These are phyloP conservation scores for Juncus effusus DNA, from an alignment of 176 grass and related monocot species.

Conservation along the genomic window DNA sequence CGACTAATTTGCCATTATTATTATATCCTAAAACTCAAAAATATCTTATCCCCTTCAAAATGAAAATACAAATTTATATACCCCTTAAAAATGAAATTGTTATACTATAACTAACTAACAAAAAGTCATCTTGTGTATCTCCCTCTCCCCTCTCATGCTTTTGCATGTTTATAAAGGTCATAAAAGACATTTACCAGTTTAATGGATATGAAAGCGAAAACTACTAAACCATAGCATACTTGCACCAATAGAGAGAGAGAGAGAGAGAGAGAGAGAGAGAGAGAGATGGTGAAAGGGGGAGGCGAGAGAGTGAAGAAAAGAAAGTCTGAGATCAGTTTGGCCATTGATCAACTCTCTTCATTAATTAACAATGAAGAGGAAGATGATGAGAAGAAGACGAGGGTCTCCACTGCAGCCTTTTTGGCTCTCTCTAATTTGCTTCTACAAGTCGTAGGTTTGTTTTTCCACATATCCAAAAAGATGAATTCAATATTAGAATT, in stretches of 20 bases:
- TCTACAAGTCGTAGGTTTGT: constrained; percentile 56
- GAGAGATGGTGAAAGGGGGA: constrained; percentile 11
- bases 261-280: constrained; percentile 13
- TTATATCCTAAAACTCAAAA: no score
- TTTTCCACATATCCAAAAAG: no score
- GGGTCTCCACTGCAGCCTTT: constrained; percentile 49
- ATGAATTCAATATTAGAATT: background rate
- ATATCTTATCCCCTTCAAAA: no score
- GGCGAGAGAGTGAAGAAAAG: constrained; percentile 13
- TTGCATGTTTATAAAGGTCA: no score
- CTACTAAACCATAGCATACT: background rate
- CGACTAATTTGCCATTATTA: no score
- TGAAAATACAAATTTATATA: no score
- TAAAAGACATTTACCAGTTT: no score
- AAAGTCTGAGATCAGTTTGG: constrained; percentile 58
- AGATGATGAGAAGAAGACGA: constrained; percentile 15
- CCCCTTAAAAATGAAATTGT: no score
- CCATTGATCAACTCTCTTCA: constrained; percentile 64
- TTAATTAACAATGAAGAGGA: background rate
- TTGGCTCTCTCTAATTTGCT: constrained; percentile 53
- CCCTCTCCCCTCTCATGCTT: no score
- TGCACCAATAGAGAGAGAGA: background rate
- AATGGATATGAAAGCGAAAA: background rate
- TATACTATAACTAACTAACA: no score
- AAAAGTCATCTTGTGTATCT: no score